phyloP scores from a whole-genome alignment of 2,329 filamentous ascomycete genomes.

The Aspergillus novofumigatus region DNA sequence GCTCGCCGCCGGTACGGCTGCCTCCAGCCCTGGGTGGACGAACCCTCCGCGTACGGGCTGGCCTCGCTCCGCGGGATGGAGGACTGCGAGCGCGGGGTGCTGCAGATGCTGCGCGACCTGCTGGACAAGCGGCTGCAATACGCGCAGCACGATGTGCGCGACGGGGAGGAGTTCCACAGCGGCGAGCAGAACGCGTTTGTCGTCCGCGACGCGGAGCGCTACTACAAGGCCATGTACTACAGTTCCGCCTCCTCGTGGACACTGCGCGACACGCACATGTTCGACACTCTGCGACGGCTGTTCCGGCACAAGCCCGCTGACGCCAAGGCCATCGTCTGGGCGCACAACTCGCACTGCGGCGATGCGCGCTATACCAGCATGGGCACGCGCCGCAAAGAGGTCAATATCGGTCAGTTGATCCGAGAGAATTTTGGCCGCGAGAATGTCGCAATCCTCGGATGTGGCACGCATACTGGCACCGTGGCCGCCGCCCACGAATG shows the following conservation, averaged over 20 bases:
- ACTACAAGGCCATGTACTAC: constrained; percentile 53
- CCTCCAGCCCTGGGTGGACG: constrained; percentile 47
- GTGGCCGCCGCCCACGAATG: constrained; percentile 51
- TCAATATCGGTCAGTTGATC: constrained; percentile 54
- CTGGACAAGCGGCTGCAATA: constrained; percentile 43
- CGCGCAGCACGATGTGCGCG: constrained; percentile 19
- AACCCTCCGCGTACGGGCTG: constrained; percentile 49
- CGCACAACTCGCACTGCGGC: constrained; percentile 52
- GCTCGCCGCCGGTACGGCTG: constrained; percentile 46
- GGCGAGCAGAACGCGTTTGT: constrained; percentile 50
- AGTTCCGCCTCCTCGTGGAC: constrained; percentile 49
- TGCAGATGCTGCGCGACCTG: constrained; percentile 45
- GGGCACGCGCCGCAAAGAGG: constrained; percentile 41
- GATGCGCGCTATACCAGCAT: constrained; percentile 52
- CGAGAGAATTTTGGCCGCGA: constrained; percentile 41
- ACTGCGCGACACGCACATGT: constrained; percentile 51
- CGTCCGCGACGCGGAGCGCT: constrained; percentile 48
- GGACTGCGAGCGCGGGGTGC: constrained; percentile 45
- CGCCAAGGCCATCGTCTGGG: constrained; percentile 51
- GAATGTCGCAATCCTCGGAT: constrained; percentile 45
- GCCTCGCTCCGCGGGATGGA: constrained; percentile 38
- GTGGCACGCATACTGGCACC: constrained; percentile 48
- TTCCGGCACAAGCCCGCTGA: constrained; percentile 37
- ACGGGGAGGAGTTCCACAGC: constrained; percentile 48
- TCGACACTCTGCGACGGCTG: constrained; percentile 44